Conservation (phyloP, 2,329 filamentous ascomycete genomes). For the Sarocladiaceae sp. region DNA sequence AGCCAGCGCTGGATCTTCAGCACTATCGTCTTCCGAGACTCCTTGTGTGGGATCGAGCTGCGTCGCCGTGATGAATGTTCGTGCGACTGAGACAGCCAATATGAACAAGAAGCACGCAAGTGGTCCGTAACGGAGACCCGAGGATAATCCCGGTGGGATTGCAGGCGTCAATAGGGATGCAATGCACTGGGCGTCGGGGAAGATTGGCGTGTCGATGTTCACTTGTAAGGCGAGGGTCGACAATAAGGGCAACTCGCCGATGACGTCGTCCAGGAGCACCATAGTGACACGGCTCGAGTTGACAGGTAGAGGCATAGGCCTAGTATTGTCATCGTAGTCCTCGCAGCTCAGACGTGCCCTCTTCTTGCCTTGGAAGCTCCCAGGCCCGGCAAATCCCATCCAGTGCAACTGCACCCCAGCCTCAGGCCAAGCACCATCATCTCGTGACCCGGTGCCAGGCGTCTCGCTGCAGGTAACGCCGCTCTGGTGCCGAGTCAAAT, state of each 20-base stretch:
- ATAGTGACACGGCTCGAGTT: background rate
- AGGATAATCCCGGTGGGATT: background rate
- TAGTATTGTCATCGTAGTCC: background rate
- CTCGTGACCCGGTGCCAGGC: background rate
- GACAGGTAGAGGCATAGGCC: background rate
- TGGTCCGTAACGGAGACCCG: background rate
- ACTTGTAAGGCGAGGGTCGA: background rate
- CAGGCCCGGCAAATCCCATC: background rate
- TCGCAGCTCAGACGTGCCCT: background rate
- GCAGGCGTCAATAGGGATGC: background rate
- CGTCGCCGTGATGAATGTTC: background rate
- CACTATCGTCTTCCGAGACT: background rate
- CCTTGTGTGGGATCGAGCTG: background rate
- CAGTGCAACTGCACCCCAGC: background rate
- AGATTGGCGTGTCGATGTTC: background rate
- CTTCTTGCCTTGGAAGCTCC: background rate
- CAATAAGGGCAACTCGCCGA: background rate
- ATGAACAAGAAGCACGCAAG: background rate
- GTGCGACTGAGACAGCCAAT: background rate
- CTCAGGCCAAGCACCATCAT: background rate
- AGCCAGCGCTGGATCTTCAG: background rate
- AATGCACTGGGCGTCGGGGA: background rate
- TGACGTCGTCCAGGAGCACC: background rate
- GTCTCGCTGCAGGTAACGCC: background rate
- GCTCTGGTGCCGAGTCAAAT: background rate